Evolutionary conservation across 495 filamentous ascomycete species (phyloP), one percentile per base, ranked within the genome.

Genomic region (Penicillium psychrofluorescens): DNA sequence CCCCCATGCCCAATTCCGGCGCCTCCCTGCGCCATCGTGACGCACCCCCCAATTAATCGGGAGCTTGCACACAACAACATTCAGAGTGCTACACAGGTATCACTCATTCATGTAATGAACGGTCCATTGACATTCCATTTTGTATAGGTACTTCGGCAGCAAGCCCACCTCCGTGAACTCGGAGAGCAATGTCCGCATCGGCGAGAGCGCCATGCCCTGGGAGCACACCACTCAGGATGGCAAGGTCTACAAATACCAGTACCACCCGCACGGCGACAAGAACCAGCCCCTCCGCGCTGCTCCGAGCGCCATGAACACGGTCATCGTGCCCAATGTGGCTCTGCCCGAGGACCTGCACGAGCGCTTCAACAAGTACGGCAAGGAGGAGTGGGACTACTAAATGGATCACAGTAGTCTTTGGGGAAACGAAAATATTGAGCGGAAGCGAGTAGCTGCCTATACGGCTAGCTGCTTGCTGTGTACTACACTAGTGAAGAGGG

Each of bases 311-410:
- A 72, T 98, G 67, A 90, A 98, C 75, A 85, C 83, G 43, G 90
- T 96, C 53, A 81, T 97, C 64, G 72, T 98, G 29, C 92, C 92
- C 50, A 83, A 94, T 58, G 89, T 97, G 55, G 90, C 81, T 59
- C 70, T 97, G 42, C 90, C 94, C 54, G 94, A 85, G 92, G 71
- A 79, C 39, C 78, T 94, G 44, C 92, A 98, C 70, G 92, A 97
- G 54, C 82, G 82, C 64, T 97, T 81, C 78, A 98, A 98, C 81
- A 98, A 98, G 79, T 95, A 83, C 77, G 92, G 91, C 67, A 97
- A 96, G 80, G 92, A 96, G 58, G 69, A 73, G 59, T 73, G 64
- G 55, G 69, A 73, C 56, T 71, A 67, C 56, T 73, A 63, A 52
- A 58, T 39, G 30, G 13, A 45, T 28, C 48, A 49, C 40, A 48